Percentiles rank a stretch among this genome's conserved stretches.
phyloP scores from a whole-genome alignment of 495 filamentous ascomycete genomes.

The Elasticomyces elasticus region DNA sequence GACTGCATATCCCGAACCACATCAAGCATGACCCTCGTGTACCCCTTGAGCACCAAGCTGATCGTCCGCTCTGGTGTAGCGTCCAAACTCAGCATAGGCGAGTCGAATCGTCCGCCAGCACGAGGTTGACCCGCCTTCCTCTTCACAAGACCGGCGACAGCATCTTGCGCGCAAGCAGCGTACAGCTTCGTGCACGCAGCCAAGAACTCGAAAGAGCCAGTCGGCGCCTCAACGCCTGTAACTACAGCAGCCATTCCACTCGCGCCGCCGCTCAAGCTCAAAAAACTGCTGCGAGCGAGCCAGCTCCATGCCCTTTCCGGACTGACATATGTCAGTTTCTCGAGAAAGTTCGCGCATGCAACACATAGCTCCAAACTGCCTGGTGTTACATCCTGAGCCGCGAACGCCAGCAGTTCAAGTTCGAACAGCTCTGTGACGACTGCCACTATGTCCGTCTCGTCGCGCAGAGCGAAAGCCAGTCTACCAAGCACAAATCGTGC shows the following conservation, averaged over 20 bases:
- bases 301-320: slow-evolving; percentile 6
- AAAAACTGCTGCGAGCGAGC: slow-evolving; percentile 4
- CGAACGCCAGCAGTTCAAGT: slow-evolving; percentile 54
- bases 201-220: slow-evolving; percentile 68
- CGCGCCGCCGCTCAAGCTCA: slow-evolving; percentile 29
- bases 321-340: slow-evolving; percentile 38
- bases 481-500: slow-evolving; percentile 11
- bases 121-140: slow-evolving; percentile 39
- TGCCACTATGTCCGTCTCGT: slow-evolving; percentile 59
- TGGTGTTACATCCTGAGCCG: slow-evolving; percentile 42
- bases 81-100: slow-evolving; percentile 1
- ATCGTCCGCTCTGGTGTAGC: slow-evolving; percentile 70
- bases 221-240: slow-evolving; percentile 62
- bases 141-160: slow-evolving; percentile 62
- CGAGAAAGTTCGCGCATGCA: slow-evolving; percentile 69
- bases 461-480: slow-evolving; percentile 1
- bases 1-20: slow-evolving; percentile 69
- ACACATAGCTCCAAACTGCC: slow-evolving; percentile 51
- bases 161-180: slow-evolving; percentile 64
- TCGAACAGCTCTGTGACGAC: slow-evolving; percentile 82
- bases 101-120: slow-evolving; percentile 30
- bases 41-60: slow-evolving; percentile 58
- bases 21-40: slow-evolving; percentile 63
- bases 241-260: slow-evolving; percentile 65
- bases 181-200: slow-evolving; percentile 61